Evolutionary conservation across 2,329 filamentous ascomycete genomes (phyloP), one percentile per base, ranked within the genome.

Genomic region (Pseudofabraea citricarpa): DNA sequence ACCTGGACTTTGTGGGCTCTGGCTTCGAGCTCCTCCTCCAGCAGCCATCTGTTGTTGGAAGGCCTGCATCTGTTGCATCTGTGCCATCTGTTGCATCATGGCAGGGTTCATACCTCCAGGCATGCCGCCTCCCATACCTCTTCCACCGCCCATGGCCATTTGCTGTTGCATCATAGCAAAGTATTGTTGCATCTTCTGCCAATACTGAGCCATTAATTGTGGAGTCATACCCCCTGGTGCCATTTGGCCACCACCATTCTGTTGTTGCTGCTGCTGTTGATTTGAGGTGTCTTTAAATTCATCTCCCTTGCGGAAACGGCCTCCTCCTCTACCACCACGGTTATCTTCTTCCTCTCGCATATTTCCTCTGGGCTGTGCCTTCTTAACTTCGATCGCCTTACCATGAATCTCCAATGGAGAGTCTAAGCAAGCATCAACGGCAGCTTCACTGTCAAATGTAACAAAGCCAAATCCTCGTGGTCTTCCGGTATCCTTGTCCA

Each of bases 401-500:
- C 90, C 90, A 51, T 94, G 85, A 47, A 98, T 97, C 62, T 93
- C 88, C 10, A 98, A 77, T 13, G 89, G 87, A 18, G 83, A 79
- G 44, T 85, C 82, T 33, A 98, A 80, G 48, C 90, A 95, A 24
- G 87, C 86, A 52, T 98, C 93, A 35, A 98, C 93, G 15, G 93
- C 93, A 13, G 88, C 83, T 59, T 98, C 93, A 54, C 85, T 94
- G 67, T 98, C 93, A 56, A 98, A 98, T 0, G 93, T 98, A 41
- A 98, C 93, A 64, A 98, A 98, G 12, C 93, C 93, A 59, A 98
- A 98, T 2, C 93, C 93, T 60, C 93, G 79, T 3, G 93, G 93
- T 31, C 93, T 81, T n/a, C 93, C 93, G 1, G 93, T 98, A 64
- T 98, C 93, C 68, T 98, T 98, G 65, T 98, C 93, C 83, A 98